phyloP scores from a whole-genome alignment of 1,139 yeast genomes.

The Blastobotrys buckinghamii region DNA sequence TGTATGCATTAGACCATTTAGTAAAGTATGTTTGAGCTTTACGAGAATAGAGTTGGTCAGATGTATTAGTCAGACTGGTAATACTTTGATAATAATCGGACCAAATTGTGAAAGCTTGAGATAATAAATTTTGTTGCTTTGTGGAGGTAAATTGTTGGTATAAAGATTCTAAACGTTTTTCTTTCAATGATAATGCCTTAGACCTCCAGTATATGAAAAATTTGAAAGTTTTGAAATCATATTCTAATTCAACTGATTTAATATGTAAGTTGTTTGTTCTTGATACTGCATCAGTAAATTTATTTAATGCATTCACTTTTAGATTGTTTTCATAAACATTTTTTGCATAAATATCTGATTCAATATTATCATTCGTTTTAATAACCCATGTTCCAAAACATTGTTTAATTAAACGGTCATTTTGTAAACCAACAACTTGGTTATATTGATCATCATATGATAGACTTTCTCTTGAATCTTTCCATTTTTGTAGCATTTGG shows the following conservation, averaged over 20 bases:
- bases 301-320: not conserved
- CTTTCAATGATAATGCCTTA: constrained; percentile 2
- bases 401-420: not conserved
- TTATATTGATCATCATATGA: not conserved
- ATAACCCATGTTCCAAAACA: not conserved
- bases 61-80: not conserved
- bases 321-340: not conserved
- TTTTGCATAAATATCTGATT: not conserved
- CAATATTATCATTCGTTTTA: not conserved
- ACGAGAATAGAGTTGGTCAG: not conserved
- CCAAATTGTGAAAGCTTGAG: constrained; percentile 4
- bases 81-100: constrained; percentile 1
- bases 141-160: not conserved
- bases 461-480: not conserved
- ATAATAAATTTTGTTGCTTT: not conserved
- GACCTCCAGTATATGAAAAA: constrained; percentile 2
- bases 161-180: constrained; percentile 5
- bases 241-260: constrained; percentile 10
- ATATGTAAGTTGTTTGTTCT: constrained; percentile 1
- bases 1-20: not conserved
- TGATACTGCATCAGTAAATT: not conserved
- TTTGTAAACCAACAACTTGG: not conserved
- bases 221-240: not conserved
- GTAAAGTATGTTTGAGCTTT: not conserved
- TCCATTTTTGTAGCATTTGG: not conserved